These are phyloP conservation scores for Pichia phayaonensis DNA, from an alignment of 805 yeast genomes.

Conservation along the genomic window DNA sequence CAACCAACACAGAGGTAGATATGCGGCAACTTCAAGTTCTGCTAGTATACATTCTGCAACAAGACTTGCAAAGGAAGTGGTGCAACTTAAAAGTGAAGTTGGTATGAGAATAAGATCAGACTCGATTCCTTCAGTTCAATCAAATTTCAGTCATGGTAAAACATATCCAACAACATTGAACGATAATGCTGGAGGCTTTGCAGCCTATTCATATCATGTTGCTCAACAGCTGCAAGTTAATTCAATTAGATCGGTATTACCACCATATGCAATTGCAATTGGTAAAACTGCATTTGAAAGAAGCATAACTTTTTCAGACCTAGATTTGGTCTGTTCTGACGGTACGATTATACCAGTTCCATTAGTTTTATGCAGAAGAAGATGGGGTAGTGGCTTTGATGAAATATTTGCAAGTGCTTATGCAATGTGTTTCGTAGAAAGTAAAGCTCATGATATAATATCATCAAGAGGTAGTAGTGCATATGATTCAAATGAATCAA, in stretches of 20 bases:
- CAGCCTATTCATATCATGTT: constrained; percentile 65
- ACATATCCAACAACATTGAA: not conserved
- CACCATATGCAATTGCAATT: constrained; percentile 68
- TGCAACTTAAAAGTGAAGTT: not conserved
- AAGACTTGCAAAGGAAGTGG: not conserved
- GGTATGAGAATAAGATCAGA: not conserved
- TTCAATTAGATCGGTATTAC: constrained; percentile 61
- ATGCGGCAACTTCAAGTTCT: not conserved
- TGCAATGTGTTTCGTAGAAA: constrained; percentile 42
- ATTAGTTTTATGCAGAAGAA: constrained; percentile 48
- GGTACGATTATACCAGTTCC: constrained; percentile 66
- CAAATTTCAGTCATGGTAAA: constrained; percentile 1
- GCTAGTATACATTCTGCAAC: not conserved
- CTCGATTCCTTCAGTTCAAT: constrained; percentile 1
- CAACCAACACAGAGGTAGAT: not conserved
- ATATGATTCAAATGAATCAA: constrained; percentile 1
- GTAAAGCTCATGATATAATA: constrained; percentile 1
- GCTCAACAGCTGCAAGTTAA: constrained; percentile 65
- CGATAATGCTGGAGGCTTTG: constrained; percentile 36
- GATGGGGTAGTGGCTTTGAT: constrained; percentile 75
- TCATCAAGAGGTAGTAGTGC: constrained; percentile 5
- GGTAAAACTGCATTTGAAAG: constrained; percentile 70
- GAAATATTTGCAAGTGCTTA: constrained; percentile 55
- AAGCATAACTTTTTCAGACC: constrained; percentile 57
- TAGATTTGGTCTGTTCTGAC: constrained; percentile 62